Conservation (phyloP, 1,284 basidiomycete genomes). For the Exsudoporus floridanus region DNA sequence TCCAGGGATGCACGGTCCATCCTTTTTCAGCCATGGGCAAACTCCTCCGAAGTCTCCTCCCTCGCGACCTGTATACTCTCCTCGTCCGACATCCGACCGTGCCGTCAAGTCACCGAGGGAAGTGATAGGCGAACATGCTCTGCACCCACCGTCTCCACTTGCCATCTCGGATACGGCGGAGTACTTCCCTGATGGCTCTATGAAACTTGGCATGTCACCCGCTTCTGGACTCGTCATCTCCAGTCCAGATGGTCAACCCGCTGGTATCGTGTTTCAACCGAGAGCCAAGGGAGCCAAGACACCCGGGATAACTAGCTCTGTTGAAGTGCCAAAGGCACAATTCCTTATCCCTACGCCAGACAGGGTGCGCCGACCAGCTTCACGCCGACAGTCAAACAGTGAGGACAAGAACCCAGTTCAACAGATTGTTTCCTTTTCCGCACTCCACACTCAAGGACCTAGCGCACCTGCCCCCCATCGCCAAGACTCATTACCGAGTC, state of each 20-base stretch:
- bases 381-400: conserved; percentile 32
- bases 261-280: conserved; percentile 95
- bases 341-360: conserved; percentile 32
- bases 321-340: conserved; percentile 38
- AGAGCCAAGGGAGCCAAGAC: conserved; percentile 42
- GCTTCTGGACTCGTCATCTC: conserved; percentile 90
- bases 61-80: conserved; percentile 44
- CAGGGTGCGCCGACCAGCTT: conserved; percentile 26
- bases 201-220: conserved; percentile 72
- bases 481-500: conserved; percentile 29
- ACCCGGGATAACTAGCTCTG: conserved; percentile 10
- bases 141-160: conserved; percentile 70
- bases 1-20: conserved; percentile 50
- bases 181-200: conserved; percentile 79
- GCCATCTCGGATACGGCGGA: conserved; percentile 75
- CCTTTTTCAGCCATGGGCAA: conserved; percentile 44
- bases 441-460: conserved; percentile 31
- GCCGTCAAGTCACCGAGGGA: conserved; percentile 57
- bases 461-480: conserved; percentile 15
- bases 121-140: conserved; percentile 37
- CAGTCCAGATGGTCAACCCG: conserved; percentile 87
- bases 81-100: conserved; percentile 59
- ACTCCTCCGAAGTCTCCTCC: conserved; percentile 43
- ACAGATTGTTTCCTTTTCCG: conserved; percentile 35
- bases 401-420: conserved; percentile 28